Conservation (phyloP, 768 basidiomycete genomes). For the Tulasnella sp. region DNA sequence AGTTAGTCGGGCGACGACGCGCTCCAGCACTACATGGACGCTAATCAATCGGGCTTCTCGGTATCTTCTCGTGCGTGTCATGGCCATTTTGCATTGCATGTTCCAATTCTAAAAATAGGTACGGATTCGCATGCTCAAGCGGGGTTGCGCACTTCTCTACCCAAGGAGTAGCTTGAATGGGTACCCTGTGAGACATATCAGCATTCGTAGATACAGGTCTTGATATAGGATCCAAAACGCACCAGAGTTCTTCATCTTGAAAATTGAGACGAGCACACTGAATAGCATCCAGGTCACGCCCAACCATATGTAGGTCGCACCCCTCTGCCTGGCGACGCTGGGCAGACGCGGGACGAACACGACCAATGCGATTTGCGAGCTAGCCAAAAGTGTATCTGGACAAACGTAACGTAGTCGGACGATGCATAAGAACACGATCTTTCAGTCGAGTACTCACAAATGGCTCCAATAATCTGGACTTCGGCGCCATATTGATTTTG, state of each 20-base stretch:
- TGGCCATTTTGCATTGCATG: no score
- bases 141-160: no score
- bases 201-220: neutral
- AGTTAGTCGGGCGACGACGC: no score
- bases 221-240: neutral
- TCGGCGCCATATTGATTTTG: conserved; percentile 89
- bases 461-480: conserved; percentile 69
- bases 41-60: no score
- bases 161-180: conserved; percentile 39
- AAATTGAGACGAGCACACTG: conserved; percentile 74
- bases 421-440: neutral
- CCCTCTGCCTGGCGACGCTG: conserved; percentile 61
- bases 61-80: no score
- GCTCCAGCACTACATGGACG: no score
- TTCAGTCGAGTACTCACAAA: conserved; percentile 74
- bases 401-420: neutral
- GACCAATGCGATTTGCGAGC: conserved; percentile 69
- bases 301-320: conserved; percentile 86
- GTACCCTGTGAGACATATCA: conserved; percentile 4
- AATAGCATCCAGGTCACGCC: conserved; percentile 72
- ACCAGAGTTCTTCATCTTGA: conserved; percentile 88
- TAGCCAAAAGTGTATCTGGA: conserved; percentile 70
- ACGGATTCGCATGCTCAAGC: no score
- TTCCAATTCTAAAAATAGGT: no score
- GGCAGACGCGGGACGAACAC: conserved; percentile 56